Evolutionary conservation across 345 rosid genomes (phyloP).

Genomic region (Syzygium oleosum): DNA sequence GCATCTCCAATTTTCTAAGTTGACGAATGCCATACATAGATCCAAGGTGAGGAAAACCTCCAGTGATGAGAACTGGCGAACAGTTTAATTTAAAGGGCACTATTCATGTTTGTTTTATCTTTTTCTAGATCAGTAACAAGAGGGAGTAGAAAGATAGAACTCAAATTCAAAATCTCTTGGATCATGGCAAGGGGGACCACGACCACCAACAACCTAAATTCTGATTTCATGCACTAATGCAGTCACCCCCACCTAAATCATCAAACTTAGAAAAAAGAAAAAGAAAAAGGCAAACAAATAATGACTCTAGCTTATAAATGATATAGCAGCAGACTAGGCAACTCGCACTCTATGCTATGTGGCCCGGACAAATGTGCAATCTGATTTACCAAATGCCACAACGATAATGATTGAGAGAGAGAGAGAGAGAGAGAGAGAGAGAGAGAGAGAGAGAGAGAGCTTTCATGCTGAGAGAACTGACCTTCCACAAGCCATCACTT

Average conservation of each 20-base stretch:
- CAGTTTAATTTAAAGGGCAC: background rate
- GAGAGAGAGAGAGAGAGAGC: background rate
- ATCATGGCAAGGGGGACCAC: background rate
- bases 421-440: too few species aligned
- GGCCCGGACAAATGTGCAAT: background rate
- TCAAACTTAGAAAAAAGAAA: background rate
- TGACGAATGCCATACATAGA: background rate
- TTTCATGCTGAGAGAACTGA: background rate
- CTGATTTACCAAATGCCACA: background rate
- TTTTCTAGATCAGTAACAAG: background rate
- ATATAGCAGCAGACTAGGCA: background rate
- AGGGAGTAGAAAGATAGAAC: background rate
- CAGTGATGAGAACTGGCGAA: background rate
- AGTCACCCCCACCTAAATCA: background rate
- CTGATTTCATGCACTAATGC: background rate
- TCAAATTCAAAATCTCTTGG: background rate
- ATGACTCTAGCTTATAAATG: background rate
- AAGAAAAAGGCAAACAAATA: background rate
- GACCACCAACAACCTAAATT: background rate
- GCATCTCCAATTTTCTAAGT: background rate
- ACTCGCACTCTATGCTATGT: background rate
- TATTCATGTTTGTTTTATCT: background rate
- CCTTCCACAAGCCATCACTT: slow-evolving; percentile 22
- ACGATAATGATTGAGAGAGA: background rate
- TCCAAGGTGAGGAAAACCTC: background rate